Conservation (phyloP, 2,329 filamentous ascomycete species). For the Colletotrichum sansevieriae region DNA sequence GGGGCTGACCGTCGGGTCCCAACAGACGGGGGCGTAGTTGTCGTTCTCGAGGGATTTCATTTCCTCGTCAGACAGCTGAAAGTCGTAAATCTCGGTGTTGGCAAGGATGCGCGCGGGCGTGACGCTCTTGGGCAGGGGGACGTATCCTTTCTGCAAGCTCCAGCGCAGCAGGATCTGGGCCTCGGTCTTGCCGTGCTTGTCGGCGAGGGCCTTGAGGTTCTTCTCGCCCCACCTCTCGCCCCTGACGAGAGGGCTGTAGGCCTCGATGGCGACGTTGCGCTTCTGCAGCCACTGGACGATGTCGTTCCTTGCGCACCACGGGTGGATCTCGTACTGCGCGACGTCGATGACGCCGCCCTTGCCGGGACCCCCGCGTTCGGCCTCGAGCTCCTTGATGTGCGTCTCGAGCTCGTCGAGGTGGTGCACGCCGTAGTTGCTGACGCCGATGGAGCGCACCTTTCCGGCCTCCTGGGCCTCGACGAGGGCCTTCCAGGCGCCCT, state of each 20-base stretch:
- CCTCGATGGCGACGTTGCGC: conserved; percentile 72
- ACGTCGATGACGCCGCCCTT: conserved; percentile 82
- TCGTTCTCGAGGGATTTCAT: conserved; percentile 62
- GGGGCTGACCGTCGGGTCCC: conserved; percentile 67
- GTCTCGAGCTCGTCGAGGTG: conserved; percentile 72
- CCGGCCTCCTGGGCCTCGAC: conserved; percentile 74
- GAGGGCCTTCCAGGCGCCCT: conserved; percentile 72
- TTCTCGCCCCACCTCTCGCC: conserved; percentile 80
- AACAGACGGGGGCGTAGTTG: conserved; percentile 67
- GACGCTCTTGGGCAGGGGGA: conserved; percentile 81
- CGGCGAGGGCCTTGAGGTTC: conserved; percentile 72
- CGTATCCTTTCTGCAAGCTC: conserved; percentile 82
- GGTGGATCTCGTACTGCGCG: conserved; percentile 91
- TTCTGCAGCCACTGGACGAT: conserved; percentile 82
- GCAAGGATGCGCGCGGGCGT: conserved; percentile 74
- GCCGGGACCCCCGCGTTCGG: conserved; percentile 68
- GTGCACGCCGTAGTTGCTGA: conserved; percentile 76
- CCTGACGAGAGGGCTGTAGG: conserved; percentile 71
- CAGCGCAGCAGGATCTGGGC: conserved; percentile 86
- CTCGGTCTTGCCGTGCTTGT: conserved; percentile 80
- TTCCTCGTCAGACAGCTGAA: conserved; percentile 67
- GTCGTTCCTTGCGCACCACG: conserved; percentile 85
- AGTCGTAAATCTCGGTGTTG: conserved; percentile 70
- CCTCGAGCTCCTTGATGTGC: conserved; percentile 72
- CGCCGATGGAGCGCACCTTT: conserved; percentile 71